Evolutionary conservation across 1,139 yeast genomes (phyloP).

Genomic region (Debaryomyces robertsiae): DNA sequence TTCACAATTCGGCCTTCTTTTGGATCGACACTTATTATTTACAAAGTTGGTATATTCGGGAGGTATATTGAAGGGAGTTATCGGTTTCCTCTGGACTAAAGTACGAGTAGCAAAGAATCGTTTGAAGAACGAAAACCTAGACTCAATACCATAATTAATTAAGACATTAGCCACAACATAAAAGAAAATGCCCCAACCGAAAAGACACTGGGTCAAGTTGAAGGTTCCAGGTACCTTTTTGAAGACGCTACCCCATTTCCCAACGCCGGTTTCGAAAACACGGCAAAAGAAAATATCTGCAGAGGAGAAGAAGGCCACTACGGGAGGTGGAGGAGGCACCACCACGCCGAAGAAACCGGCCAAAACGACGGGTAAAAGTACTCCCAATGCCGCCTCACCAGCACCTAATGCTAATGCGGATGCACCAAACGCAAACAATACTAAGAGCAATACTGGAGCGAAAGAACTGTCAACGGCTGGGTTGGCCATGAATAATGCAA

Average conservation of each 20-base stretch:
- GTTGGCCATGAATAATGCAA: slow-evolving; percentile 40
- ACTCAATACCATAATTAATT: background rate
- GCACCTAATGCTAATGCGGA: slow-evolving; percentile 18
- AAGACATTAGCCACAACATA: background rate
- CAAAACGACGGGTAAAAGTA: slow-evolving; percentile 12
- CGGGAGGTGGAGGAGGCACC: slow-evolving; percentile 3
- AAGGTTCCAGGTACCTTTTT: slow-evolving; percentile 34
- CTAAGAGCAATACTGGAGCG: slow-evolving; percentile 43
- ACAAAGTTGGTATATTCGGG: no score
- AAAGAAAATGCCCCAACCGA: slow-evolving; percentile 34
- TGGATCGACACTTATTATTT: no score
- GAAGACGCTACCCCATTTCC: slow-evolving; percentile 38
- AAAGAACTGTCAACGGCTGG: slow-evolving; percentile 49
- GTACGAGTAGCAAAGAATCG: background rate
- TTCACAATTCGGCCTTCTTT: no score
- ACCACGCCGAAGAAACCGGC: slow-evolving; percentile 11
- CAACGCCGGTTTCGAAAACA: slow-evolving; percentile 33
- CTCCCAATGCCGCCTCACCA: slow-evolving; percentile 27
- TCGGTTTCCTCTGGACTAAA: no score
- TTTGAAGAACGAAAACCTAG: background rate
- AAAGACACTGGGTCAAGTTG: slow-evolving; percentile 37
- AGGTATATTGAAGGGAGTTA: no score
- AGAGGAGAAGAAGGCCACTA: slow-evolving; percentile 27
- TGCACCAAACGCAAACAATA: slow-evolving; percentile 18
- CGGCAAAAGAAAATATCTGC: slow-evolving; percentile 33